A percentile compares a stretch with the other conserved stretches of the same genome.
Evolutionary conservation across 345 rosid species (phyloP).

Genomic region (Microcos paniculata): DNA sequence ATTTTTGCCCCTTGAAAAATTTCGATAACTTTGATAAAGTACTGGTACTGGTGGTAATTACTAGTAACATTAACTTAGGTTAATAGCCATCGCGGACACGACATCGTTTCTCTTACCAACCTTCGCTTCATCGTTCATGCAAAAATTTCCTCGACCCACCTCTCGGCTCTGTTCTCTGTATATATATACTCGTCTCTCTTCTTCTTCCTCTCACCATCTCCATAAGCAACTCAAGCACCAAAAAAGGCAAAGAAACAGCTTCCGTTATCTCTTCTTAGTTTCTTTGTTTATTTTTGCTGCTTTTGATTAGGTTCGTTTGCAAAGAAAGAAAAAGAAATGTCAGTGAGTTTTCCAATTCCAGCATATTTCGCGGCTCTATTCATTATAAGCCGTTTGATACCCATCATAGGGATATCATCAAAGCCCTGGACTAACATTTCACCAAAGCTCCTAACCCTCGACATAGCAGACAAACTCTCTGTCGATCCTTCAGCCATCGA

Average conservation of each 20-base stretch:
- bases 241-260: background rate
- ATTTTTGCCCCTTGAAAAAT: background rate
- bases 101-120: constrained; percentile 26
- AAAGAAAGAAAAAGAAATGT: constrained; percentile 30
- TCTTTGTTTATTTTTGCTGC: background rate
- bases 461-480: constrained; percentile 29
- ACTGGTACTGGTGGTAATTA: no score
- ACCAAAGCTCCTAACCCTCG: constrained; percentile 19
- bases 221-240: background rate
- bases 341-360: constrained; percentile 20
- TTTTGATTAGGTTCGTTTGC: no score
- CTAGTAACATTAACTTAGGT: background rate
- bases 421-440: constrained; percentile 15
- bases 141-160: background rate
- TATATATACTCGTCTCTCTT: background rate
- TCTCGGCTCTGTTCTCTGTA: background rate
- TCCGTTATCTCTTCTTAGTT: background rate
- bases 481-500: constrained; percentile 42
- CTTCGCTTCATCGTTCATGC: constrained; percentile 17
- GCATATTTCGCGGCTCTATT: constrained; percentile 26
- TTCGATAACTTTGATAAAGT: constrained; percentile 25
- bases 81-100: background rate
- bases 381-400: constrained; percentile 26
- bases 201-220: background rate
- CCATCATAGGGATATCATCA: constrained; percentile 32